A percentile compares a stretch with the other conserved stretches of the same genome.
Conservation (phyloP, 1,139 yeast species). For the Trichomonascaceae sp. region DNA sequence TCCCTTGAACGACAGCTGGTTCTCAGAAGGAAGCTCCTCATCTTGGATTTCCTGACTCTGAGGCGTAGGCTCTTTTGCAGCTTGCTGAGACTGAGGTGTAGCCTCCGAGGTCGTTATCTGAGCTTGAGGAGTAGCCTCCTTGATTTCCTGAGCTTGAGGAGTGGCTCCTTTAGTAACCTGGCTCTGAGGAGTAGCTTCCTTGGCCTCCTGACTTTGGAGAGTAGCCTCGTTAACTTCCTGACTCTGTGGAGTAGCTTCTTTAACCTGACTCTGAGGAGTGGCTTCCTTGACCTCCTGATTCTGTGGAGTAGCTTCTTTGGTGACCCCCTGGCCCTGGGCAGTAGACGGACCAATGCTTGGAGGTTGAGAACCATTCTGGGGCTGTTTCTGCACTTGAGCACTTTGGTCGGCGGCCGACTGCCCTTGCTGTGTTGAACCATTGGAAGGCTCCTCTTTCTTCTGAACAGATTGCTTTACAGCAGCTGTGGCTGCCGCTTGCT, state of each 20-base stretch:
- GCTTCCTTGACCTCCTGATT: too few relatives aligned
- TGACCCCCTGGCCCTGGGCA: neutral
- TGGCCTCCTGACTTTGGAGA: neutral
- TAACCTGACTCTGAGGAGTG: neutral
- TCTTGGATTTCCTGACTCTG: neutral
- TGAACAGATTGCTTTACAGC: neutral
- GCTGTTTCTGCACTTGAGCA: too few relatives aligned
- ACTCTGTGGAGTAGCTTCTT: too few relatives aligned
- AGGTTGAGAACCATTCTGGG: neutral
- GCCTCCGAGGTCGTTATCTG: conserved; percentile 7
- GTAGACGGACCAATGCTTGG: neutral
- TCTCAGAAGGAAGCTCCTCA: neutral
- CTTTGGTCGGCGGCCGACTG: too few relatives aligned
- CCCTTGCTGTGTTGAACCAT: neutral
- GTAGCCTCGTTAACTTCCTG: too few relatives aligned
- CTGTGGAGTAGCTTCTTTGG: neutral
- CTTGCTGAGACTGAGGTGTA: conserved; percentile 3
- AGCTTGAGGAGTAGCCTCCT: neutral
- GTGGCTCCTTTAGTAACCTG: neutral
- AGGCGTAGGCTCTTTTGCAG: conserved; percentile 8
- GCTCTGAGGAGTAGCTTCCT: conserved; percentile 6
- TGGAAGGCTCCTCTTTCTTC: neutral
- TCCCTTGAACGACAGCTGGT: neutral
- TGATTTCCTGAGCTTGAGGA: too few relatives aligned
- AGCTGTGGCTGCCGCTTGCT: neutral